Base-by-base conservation (phyloP, 129 eudicot species). In the Flaveria sonorensis region DNA sequence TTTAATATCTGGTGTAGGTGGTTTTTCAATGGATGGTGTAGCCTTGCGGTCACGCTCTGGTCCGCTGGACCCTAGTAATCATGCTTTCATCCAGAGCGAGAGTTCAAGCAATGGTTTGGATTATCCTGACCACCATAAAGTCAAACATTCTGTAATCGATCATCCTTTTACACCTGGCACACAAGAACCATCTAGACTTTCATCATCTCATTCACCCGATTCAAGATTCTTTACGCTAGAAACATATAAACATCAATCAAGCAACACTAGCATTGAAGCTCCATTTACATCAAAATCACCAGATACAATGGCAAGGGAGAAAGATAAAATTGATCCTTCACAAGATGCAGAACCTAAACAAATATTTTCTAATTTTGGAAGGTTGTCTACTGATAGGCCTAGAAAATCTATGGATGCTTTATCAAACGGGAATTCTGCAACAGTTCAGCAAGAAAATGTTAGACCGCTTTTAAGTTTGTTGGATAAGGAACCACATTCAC, bases 401-500 rank as follows among this genome's bases (percentile, higher is more conserved):
- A 87, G 86, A 40, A 87, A 87, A 77, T 79, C 79, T 10, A n/a
- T 55, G 36, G 98, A 91, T 60, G 79, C 78, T 60, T 85, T 72
- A 32, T 79, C 89, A 43, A 83, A 86, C 80, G 98, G 98, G 73
- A 70, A 83, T 78, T 83, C 89, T 68, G 71, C 81, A 71, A 72
- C 85, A 59, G 72, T 42, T 71, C 95, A 88, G 73, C 98, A 89
- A 78, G 98, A 93, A 80, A 88, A 93, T 53, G 93, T 91, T 14
- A 83, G 98, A 7, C 98, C 98, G 30, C 98, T 94, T 77, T 84
- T 94, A 53, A 94, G 98, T 86, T 81, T 94, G 74, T 85, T 94
- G 90, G 98, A 94, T 0, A 94, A 91, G 83, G 98, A 94, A 84
- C 98, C 98, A 55, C 98, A 94, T 72, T 94, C 98, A 6, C 86